Evolutionary conservation across 2,329 filamentous ascomycete genomes (phyloP).

Genomic region (Aspergillus pseudoviridinutans): DNA sequence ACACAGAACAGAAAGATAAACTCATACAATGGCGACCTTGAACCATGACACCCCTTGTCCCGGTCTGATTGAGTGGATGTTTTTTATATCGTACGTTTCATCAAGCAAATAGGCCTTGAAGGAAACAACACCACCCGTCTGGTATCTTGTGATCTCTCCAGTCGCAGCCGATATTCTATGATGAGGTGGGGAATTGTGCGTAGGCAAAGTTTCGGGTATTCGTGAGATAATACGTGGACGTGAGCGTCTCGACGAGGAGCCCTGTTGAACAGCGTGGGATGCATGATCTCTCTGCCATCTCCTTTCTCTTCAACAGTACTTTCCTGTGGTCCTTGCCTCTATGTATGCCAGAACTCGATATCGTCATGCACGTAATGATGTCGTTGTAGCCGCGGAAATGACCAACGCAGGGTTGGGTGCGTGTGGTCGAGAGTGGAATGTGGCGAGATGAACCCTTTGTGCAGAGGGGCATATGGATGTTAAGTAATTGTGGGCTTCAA

Average conservation of each 20-base stretch:
- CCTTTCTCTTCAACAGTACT: background rate
- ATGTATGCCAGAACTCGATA: background rate
- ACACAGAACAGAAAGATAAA: slow-evolving; percentile 6
- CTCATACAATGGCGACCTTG: slow-evolving; percentile 7
- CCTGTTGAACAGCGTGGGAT: background rate
- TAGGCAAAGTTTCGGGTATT: background rate
- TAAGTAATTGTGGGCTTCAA: background rate
- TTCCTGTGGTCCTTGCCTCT: slow-evolving; percentile 1
- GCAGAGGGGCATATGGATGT: slow-evolving; percentile 1
- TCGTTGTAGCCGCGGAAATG: background rate
- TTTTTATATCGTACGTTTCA: slow-evolving; percentile 15
- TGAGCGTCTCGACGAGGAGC: background rate
- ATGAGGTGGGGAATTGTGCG: background rate
- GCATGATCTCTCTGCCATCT: background rate
- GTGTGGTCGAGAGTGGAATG: slow-evolving; percentile 8
- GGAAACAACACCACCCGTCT: slow-evolving; percentile 15
- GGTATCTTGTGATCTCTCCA: slow-evolving; percentile 6
- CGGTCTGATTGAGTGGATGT: slow-evolving; percentile 7
- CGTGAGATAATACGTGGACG: background rate
- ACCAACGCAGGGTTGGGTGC: background rate
- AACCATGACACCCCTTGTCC: slow-evolving; percentile 10
- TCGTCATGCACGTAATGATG: background rate
- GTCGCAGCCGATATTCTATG: background rate
- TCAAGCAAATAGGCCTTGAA: slow-evolving; percentile 8
- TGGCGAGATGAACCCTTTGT: background rate